phyloP scores from a whole-genome alignment of 306 rosid species.

The Citrullus mucosospermus region DNA sequence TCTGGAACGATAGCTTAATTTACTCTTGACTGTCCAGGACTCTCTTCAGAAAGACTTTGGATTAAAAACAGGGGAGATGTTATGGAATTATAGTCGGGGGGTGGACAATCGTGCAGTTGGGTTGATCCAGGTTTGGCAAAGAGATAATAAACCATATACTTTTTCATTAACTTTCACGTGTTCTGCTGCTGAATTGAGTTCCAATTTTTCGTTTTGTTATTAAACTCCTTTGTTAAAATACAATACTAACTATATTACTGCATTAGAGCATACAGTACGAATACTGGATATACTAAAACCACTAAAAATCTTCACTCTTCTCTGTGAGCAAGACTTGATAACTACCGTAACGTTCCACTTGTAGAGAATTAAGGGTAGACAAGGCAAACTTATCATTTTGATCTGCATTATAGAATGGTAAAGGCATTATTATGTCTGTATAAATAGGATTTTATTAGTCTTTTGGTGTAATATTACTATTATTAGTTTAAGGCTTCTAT shows the following conservation, averaged over 20 bases:
- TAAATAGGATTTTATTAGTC: neutral
- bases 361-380: neutral
- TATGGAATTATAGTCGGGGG: constrained; percentile 85
- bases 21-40: constrained; percentile 40
- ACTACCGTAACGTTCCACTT: neutral
- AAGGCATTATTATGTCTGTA: neutral
- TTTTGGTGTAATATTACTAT: neutral
- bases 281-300: neutral
- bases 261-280: neutral
- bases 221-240: neutral
- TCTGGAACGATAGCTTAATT: constrained; percentile 2
- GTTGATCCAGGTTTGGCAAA: constrained; percentile 52
- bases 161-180: neutral
- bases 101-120: constrained; percentile 80
- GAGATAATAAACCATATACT: constrained; percentile 1
- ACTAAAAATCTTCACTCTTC: neutral
- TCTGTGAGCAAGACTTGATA: neutral
- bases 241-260: neutral
- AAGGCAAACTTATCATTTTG: neutral
- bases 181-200: neutral
- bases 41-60: constrained; percentile 77
- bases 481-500: neutral
- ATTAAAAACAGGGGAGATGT: constrained; percentile 73
- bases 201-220: neutral
- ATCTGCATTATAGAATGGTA: neutral